Evolutionary conservation across 305 asterid species (phyloP).

Genomic region (Nicotiana rustica): DNA sequence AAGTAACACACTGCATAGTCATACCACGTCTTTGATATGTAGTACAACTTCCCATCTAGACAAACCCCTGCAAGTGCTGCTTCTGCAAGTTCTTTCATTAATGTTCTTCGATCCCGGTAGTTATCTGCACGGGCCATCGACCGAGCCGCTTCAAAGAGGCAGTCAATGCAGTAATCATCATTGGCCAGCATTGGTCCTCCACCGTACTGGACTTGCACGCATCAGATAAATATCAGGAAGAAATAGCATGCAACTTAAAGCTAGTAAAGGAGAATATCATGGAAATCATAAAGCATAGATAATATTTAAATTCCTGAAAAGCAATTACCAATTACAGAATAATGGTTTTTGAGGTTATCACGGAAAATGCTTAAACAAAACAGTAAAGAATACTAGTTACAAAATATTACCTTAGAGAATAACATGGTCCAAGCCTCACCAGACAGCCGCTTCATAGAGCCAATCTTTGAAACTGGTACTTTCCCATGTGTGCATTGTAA

Average conservation of each 20-base stretch:
- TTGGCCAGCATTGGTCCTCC: conserved; percentile 91
- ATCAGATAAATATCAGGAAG: conserved; percentile 46
- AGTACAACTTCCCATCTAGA: conserved; percentile 66
- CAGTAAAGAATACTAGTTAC: conserved; percentile 30
- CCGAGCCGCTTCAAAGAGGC: conserved; percentile 82
- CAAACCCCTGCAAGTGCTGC: conserved; percentile 81
- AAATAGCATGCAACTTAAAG: conserved; percentile 30
- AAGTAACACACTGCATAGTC: conserved; percentile 34
- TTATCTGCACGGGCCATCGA: conserved; percentile 70
- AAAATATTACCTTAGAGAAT: conserved; percentile 70
- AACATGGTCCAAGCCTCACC: conserved; percentile 87
- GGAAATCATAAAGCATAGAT: conserved; percentile 26
- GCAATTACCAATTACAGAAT: conserved; percentile 16
- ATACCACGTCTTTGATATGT: conserved; percentile 90
- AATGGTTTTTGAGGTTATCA: background rate
- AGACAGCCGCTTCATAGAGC: conserved; percentile 84
- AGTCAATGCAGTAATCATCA: conserved; percentile 74
- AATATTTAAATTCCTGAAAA: background rate
- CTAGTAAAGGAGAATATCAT: conserved; percentile 31
- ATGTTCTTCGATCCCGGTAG: conserved; percentile 76
- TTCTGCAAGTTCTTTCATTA: conserved; percentile 96
- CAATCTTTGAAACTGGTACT: conserved; percentile 78
- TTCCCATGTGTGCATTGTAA: conserved; percentile 88
- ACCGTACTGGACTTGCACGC: conserved; percentile 65
- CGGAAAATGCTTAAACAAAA: background rate